phyloP scores from a whole-genome alignment of 192 early-diverging fungal species.

The Chytriomyces sp. region DNA sequence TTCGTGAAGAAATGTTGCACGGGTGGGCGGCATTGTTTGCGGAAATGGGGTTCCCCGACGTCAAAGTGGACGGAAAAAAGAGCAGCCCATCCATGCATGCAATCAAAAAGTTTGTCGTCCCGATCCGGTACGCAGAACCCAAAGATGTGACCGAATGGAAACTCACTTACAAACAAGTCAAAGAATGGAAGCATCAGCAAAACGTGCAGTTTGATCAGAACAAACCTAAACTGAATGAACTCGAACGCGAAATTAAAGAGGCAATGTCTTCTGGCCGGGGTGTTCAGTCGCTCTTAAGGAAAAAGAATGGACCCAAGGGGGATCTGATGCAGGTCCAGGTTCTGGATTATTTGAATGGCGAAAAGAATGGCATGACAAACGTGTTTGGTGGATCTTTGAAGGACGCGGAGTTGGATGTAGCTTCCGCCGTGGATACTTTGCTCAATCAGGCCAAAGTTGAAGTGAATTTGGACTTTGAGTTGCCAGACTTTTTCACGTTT shows the following conservation, averaged over 20 bases:
- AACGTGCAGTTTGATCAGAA: conserved; percentile 19
- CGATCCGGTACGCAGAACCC: conserved; percentile 6
- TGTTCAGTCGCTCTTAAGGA: background rate
- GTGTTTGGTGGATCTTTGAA: conserved; percentile 33
- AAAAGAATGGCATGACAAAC: background rate
- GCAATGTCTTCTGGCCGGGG: background rate
- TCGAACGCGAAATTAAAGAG: conserved; percentile 23
- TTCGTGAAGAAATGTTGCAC: conserved; percentile 19
- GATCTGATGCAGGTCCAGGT: conserved; percentile 7
- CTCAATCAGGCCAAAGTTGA: background rate
- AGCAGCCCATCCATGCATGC: background rate
- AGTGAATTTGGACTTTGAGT: background rate
- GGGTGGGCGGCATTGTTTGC: conserved; percentile 28
- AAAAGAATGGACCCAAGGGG: background rate
- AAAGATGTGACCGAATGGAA: conserved; percentile 13
- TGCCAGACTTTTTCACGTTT: conserved; percentile 30
- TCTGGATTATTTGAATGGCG: conserved; percentile 36
- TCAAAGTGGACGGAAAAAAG: conserved; percentile 6
- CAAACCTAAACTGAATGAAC: background rate
- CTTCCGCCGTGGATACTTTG: background rate
- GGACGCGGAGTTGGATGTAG: conserved; percentile 7
- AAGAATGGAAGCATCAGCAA: conserved; percentile 19
- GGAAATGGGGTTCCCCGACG: background rate
- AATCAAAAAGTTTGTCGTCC: conserved; percentile 16
- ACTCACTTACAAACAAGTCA: conserved; percentile 15